Evolutionary conservation across 169 alveolate species (phyloP).

Genomic region (Eimeria maxima): DNA sequence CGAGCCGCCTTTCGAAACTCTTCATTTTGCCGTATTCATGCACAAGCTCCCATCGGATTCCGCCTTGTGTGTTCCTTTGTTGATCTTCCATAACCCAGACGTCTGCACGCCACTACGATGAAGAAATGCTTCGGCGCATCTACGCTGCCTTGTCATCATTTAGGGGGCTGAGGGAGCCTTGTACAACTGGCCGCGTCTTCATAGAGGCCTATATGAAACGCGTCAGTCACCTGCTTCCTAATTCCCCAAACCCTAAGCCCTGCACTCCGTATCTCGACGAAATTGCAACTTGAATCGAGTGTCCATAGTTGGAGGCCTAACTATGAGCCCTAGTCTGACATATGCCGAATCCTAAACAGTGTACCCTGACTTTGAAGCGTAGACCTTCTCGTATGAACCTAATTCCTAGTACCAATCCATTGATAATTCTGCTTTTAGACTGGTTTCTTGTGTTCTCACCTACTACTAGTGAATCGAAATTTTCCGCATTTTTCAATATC

Average conservation of each 20-base stretch:
- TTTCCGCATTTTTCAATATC: no score
- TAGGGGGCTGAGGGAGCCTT: constrained; percentile 46
- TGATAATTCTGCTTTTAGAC: no score
- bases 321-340: no score
- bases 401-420: no score
- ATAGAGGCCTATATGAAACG: constrained; percentile 82
- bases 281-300: no score
- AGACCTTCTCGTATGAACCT: no score
- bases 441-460: no score
- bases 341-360: no score
- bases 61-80: not conserved
- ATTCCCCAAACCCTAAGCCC: not conserved
- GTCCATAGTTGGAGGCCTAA: no score
- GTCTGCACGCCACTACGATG: constrained; percentile 67
- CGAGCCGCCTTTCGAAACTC: no score
- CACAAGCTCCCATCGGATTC: not conserved
- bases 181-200: constrained; percentile 62
- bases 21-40: not conserved
- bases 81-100: not conserved
- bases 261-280: not conserved
- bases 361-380: no score
- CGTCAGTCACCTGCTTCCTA: not conserved
- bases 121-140: constrained; percentile 80
- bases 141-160: constrained; percentile 76
- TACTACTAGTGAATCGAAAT: no score